phyloP scores from a whole-genome alignment of 495 filamentous ascomycete genomes.

The Xylaria palmicola region DNA sequence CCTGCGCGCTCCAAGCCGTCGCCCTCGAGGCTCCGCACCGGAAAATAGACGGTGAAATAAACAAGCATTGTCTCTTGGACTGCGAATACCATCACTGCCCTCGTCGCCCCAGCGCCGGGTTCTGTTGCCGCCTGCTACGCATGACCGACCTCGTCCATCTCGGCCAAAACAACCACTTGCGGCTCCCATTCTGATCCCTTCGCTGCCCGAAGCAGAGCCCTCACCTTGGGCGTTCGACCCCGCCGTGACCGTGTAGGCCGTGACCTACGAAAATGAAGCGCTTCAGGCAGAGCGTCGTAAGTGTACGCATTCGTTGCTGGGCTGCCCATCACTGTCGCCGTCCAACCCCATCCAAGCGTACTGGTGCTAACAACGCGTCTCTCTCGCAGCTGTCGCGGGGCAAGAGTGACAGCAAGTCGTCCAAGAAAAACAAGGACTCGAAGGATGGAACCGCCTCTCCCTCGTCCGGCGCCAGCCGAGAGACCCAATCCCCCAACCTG shows the following conservation, averaged over 20 bases:
- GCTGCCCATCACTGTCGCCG: constrained; percentile 16
- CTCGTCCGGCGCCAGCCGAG: constrained; percentile 56
- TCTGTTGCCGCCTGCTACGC: constrained; percentile 2
- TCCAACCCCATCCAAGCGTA: background rate
- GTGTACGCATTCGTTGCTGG: constrained; percentile 29
- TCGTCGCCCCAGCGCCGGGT: constrained; percentile 4
- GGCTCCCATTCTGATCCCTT: constrained; percentile 10
- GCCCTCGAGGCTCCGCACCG: constrained; percentile 19
- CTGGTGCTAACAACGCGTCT: constrained; percentile 8
- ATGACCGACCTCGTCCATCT: background rate
- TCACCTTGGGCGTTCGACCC: constrained; percentile 22
- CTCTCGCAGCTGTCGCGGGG: constrained; percentile 77
- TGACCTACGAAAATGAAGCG: constrained; percentile 80
- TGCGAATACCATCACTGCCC: constrained; percentile 4
- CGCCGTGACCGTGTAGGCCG: constrained; percentile 36
- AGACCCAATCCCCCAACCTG: constrained; percentile 56
- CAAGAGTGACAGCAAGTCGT: constrained; percentile 88
- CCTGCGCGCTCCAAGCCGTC: constrained; percentile 13
- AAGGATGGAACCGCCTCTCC: constrained; percentile 77
- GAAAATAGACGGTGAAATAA: constrained; percentile 16
- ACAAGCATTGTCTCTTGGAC: background rate
- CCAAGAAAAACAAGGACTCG: constrained; percentile 87
- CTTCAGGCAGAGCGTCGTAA: constrained; percentile 96
- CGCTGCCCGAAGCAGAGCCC: constrained; percentile 2
- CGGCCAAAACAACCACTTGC: background rate